Percentiles rank a stretch among this genome's conserved stretches.
phyloP scores from a whole-genome alignment of 768 basidiomycete genomes.

The Boletus barrowsii region DNA sequence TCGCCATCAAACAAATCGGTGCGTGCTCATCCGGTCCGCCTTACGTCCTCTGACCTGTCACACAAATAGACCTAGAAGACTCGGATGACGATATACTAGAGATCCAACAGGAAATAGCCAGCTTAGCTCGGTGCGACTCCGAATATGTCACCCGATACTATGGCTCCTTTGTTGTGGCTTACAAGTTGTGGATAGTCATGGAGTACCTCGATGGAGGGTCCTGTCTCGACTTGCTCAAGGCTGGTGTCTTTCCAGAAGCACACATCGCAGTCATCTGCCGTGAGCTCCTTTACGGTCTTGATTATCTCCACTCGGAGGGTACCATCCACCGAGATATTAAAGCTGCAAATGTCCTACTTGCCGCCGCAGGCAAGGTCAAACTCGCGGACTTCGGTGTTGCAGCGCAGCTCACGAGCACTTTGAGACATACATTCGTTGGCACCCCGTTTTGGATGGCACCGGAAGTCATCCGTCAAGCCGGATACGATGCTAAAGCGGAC shows the following conservation, averaged over 20 bases:
- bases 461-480: conserved; percentile 95
- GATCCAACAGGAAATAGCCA: conserved; percentile 98
- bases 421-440: conserved; percentile 96
- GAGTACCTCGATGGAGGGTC: conserved; percentile 99
- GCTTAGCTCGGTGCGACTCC: conserved; percentile 92
- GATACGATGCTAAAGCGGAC: conserved; percentile 94
- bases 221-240: conserved; percentile 92
- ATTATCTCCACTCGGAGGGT: conserved; percentile 93
- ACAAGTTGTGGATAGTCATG: conserved; percentile 99
- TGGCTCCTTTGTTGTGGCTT: conserved; percentile 93
- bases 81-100: conserved; percentile 98
- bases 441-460: conserved; percentile 99
- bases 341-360: conserved; percentile 92
- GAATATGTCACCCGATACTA: conserved; percentile 97
- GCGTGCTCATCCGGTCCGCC: conserved; percentile 27
- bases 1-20: conserved; percentile 99
- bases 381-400: conserved; percentile 99
- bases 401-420: conserved; percentile 90
- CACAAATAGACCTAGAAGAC: conserved; percentile 81
- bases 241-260: conserved; percentile 84
- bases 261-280: conserved; percentile 95
- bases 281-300: conserved; percentile 88
- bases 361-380: conserved; percentile 90
- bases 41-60: conserved; percentile 1
- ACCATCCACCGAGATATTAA: conserved; percentile 99